Evolutionary conservation across 1,284 basidiomycete genomes (phyloP), one percentile per base, ranked within the genome.

Genomic region (Tilletia indica): DNA sequence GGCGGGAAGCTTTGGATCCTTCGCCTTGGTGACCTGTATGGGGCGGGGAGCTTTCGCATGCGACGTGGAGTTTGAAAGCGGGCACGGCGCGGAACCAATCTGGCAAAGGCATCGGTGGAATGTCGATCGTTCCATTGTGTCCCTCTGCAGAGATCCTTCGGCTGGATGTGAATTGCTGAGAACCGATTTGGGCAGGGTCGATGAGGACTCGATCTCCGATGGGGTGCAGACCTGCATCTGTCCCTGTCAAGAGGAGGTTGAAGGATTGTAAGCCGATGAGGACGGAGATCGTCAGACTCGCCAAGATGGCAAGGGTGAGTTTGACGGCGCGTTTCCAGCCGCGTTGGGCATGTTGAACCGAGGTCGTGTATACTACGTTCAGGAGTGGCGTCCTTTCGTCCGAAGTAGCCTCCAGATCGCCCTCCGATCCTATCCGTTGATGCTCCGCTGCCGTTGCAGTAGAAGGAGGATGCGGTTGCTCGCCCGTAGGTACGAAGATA

Each of bases 41-140:
- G 11, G 69, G 19, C 1, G 75, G 69, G n/a, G 76, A 68, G 12
- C 69, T 72, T 66, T 79, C 75, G 74, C 77, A 76, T 11, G 72
- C 73, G 25, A 76, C 72, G 64, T 76, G 77, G 34, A 78, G 67
- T n/a, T 75, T 72, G 69, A 76, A 78, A 3, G 77, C 72, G 54
- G 75, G 72, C 74, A 56, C 72, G 71, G 11, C 72, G 71, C 56
- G 73, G 71, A 34, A 76, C 74, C 34, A 73, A 72, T 25, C 70
- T 47, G 70, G 73, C 71, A 19, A 74, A 70, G 48, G 73, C 70
- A 47, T 73, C 68, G 25, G 68, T 71, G 36, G 76, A 9, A 48
- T 25, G 11, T 42, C 48, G 11, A 11, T 48, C 9, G 48, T 67
- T 19, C 47, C 16, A 12, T 47, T 49, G 11, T 51, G 16, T 21